Base-by-base conservation (phyloP, 768 basidiomycete species). In the Mycena leptocephala region DNA sequence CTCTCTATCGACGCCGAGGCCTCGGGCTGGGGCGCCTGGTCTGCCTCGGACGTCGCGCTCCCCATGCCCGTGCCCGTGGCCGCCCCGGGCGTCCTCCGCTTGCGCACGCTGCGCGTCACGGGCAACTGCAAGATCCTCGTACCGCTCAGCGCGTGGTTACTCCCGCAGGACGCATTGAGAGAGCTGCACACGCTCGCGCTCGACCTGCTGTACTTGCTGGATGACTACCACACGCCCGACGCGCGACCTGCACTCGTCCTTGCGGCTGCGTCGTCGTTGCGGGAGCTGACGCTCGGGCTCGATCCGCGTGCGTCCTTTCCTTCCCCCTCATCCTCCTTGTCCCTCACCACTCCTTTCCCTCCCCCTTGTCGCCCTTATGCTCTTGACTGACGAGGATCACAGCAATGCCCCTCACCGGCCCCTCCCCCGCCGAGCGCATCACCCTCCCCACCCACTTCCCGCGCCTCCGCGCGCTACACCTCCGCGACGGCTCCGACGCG, bases 401-500 rank as follows among this genome's bases (percentile, higher is more conserved):
- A 75, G 74, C 74, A 0, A 70, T 75, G 74, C 11, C 68, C 10
- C 69, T 75, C 30, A 4, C n/a, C 18, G 5, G 8, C 18, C 16
- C 28, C 22, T 22, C 43, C 5, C 4, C 14, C 35, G 24, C 16
- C 8, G 39, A 33, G 7, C 53, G 24, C 3, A 26, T 61, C n/a
- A 7, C 37, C 11, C 11, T 28, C 43, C 24, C 63, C 11, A 8
- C 56, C 0, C 58, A 37, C 24, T 72, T 78, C 39, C 77, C 77
- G 18, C 46, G 24, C 46, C 77, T 78, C 46, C 70, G 48, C 37
- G 10, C 33, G 22, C 62, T 78, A 0, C 70, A 68, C 53, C 58
- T 78, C 32, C 48, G 26, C 22, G 77, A 75, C 59, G 73, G 77
- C 22, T 55, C 58, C 48, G 73, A 78, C 69, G 69, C 73, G 22